phyloP scores from a whole-genome alignment of 2,329 filamentous ascomycete genomes.

The Aspergillus clavatus region DNA sequence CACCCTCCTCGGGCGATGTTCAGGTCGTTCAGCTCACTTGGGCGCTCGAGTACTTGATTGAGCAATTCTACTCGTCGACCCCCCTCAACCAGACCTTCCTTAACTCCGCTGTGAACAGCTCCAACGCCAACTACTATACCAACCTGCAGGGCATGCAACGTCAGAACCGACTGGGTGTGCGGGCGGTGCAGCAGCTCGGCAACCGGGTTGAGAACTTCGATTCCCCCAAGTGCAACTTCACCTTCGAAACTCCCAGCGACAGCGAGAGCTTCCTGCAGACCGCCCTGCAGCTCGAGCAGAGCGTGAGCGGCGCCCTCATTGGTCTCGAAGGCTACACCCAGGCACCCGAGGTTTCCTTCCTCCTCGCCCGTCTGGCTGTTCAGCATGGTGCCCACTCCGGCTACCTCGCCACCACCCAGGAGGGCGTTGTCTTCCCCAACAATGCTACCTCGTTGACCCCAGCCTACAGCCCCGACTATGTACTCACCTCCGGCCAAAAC shows the following conservation, averaged over 20 bases:
- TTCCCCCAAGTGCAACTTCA: slow-evolving; percentile 20
- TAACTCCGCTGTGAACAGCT: slow-evolving; percentile 15
- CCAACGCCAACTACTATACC: slow-evolving; percentile 13
- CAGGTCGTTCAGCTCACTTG: slow-evolving; percentile 21
- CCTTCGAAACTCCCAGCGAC: slow-evolving; percentile 13
- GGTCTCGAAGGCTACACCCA: slow-evolving; percentile 26
- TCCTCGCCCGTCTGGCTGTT: slow-evolving; percentile 25
- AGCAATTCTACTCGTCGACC: slow-evolving; percentile 19
- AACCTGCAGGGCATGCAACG: slow-evolving; percentile 24
- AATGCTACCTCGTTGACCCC: slow-evolving; percentile 20
- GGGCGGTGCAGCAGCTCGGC: slow-evolving; percentile 21
- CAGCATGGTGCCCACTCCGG: slow-evolving; percentile 21
- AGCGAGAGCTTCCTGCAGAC: slow-evolving; percentile 16
- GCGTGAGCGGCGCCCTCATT: slow-evolving; percentile 22
- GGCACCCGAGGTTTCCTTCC: slow-evolving; percentile 27
- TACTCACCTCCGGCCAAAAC: slow-evolving; percentile 17
- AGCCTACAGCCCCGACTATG: slow-evolving; percentile 20
- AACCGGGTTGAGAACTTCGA: slow-evolving; percentile 13
- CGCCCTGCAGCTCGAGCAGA: slow-evolving; percentile 20
- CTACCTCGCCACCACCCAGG: slow-evolving; percentile 18
- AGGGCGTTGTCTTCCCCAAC: slow-evolving; percentile 13
- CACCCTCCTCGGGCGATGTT: slow-evolving; percentile 17
- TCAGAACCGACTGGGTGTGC: slow-evolving; percentile 21
- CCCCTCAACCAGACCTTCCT: slow-evolving; percentile 23
- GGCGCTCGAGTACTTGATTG: slow-evolving; percentile 21